Percentiles rank a stretch among this genome's conserved stretches.
These are phyloP conservation scores for Neostapfia colusana DNA, from an alignment of 176 grass and related monocot species.

Conservation along the genomic window DNA sequence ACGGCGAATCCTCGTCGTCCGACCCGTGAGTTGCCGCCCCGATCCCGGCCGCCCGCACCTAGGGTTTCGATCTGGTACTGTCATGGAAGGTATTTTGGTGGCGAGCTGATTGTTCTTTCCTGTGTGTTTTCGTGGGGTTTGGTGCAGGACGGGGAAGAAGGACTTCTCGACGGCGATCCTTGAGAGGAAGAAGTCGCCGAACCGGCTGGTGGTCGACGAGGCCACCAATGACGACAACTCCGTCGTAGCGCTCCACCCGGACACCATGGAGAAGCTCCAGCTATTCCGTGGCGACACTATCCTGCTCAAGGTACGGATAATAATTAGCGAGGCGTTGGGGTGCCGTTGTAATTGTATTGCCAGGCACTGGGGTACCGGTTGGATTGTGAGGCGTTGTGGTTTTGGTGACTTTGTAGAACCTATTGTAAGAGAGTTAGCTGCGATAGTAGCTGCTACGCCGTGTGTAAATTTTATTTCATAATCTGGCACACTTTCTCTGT, in stretches of 20 bases:
- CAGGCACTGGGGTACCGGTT: no score
- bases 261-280: constrained; percentile 82
- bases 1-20: constrained; percentile 58
- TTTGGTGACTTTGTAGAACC: not conserved
- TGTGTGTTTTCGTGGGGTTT: not conserved
- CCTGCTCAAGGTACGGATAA: constrained; percentile 60
- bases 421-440: not conserved
- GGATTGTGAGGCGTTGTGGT: not conserved
- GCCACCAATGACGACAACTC: constrained; percentile 86
- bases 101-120: not conserved
- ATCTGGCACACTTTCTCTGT: not conserved
- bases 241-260: constrained; percentile 64
- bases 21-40: constrained; percentile 66
- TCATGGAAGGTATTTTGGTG: not conserved
- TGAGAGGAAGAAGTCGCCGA: constrained; percentile 81
- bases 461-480: not conserved
- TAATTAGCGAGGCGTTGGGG: not conserved
- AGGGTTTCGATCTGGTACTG: constrained; percentile 30
- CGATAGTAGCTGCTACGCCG: not conserved
- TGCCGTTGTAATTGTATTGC: no score
- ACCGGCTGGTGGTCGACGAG: constrained; percentile 81
- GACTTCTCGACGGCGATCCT: constrained; percentile 81
- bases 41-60: not conserved
- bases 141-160: constrained; percentile 80
- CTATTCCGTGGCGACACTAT: constrained; percentile 83